phyloP scores from a whole-genome alignment of 768 basidiomycete genomes.

The Russula griseocarnosa region DNA sequence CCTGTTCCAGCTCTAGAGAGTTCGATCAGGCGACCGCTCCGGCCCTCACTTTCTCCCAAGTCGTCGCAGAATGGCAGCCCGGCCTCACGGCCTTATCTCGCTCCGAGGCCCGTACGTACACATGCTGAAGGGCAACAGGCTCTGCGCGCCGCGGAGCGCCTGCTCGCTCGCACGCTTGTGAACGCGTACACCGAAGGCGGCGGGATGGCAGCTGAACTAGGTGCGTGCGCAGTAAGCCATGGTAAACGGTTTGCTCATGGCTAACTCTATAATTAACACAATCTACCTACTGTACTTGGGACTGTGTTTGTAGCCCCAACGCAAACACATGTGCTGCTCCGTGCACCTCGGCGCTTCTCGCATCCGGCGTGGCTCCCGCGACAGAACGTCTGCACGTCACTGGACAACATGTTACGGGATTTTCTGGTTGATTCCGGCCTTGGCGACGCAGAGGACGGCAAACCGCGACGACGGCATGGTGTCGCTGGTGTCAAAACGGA shows the following conservation, averaged over 20 bases:
- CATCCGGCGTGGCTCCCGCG: slow-evolving; percentile 48
- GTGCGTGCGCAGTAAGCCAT: slow-evolving; percentile 30
- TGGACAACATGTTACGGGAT: slow-evolving; percentile 38
- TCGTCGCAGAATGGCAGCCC: slow-evolving; percentile 15
- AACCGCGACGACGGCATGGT: slow-evolving; percentile 6
- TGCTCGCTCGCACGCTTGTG: slow-evolving; percentile 45
- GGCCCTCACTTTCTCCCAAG: slow-evolving; percentile 21
- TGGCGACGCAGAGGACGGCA: slow-evolving; percentile 27
- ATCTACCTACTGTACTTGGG: background rate
- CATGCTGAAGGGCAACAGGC: slow-evolving; percentile 37
- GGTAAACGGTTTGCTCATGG: background rate
- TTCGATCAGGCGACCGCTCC: slow-evolving; percentile 21
- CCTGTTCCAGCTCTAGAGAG: slow-evolving; percentile 9
- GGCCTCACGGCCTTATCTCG: slow-evolving; percentile 10
- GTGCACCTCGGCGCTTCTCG: slow-evolving; percentile 45
- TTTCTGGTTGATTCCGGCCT: slow-evolving; percentile 37
- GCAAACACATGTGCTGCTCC: slow-evolving; percentile 45
- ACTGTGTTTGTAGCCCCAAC: slow-evolving; percentile 40
- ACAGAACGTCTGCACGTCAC: slow-evolving; percentile 39
- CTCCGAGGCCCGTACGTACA: slow-evolving; percentile 19
- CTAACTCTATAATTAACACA: too few species aligned
- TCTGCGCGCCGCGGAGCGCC: slow-evolving; percentile 38
- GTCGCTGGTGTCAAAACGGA: slow-evolving; percentile 34
- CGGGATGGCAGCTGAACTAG: slow-evolving; percentile 43
- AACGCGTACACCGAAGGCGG: slow-evolving; percentile 43